Conservation (phyloP, 2,329 filamentous ascomycete genomes). For the Penicillium sp. region DNA sequence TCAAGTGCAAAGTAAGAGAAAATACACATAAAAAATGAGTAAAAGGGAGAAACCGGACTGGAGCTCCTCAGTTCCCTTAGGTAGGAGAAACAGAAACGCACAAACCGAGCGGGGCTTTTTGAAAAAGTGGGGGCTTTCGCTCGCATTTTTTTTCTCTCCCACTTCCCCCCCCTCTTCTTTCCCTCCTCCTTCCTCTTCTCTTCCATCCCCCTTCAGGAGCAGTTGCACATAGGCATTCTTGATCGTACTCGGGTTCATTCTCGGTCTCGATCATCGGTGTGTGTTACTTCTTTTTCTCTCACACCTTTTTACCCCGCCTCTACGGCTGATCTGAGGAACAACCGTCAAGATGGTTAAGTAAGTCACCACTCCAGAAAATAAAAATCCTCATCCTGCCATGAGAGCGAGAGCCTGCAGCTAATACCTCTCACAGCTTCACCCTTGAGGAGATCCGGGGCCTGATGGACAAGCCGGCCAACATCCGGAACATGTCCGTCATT, state of each 20-base stretch:
- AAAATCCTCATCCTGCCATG: neutral
- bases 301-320: constrained; percentile 41
- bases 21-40: too few species aligned
- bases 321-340: constrained; percentile 42
- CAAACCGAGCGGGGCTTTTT: constrained; percentile 24
- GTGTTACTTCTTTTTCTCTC: constrained; percentile 36
- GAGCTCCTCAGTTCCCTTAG: too few species aligned
- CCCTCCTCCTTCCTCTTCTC: constrained; percentile 33
- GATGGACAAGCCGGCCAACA: constrained; percentile 62
- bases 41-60: neutral
- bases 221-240: constrained; percentile 45
- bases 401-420: constrained; percentile 36
- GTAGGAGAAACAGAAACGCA: constrained; percentile 24
- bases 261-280: constrained; percentile 49
- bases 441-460: constrained; percentile 72
- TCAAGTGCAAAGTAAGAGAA: too few species aligned
- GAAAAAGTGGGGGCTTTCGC: constrained; percentile 33
- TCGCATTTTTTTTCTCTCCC: constrained; percentile 32
- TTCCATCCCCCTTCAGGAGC: constrained; percentile 38
- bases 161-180: constrained; percentile 30
- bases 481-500: constrained; percentile 99
- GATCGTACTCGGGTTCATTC: constrained; percentile 49
- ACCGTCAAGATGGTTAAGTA: constrained; percentile 99
- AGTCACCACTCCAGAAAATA: constrained; percentile 53
- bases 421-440: constrained; percentile 76